Evolutionary conservation across 441 rosid species (phyloP), one percentile per base, ranked within the genome.

Genomic region (Erysimum cheiri): DNA sequence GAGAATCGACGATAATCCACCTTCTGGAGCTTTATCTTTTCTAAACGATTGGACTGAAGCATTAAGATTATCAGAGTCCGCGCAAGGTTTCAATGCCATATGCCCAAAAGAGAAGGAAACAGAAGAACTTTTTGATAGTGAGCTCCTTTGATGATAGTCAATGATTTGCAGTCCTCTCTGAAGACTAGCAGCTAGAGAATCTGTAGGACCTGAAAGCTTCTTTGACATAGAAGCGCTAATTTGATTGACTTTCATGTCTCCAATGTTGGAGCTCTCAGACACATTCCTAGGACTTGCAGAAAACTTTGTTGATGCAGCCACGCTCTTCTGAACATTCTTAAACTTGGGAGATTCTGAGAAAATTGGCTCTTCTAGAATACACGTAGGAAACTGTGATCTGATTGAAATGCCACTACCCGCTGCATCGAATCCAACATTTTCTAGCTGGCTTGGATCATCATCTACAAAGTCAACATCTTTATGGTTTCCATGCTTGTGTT

Each of bases 101-200:
- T 86, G 86, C 47, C 87, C 96, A 62, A 91, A 94, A n/a, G 98
- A 91, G 77, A 90, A 91, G 11, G 92, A 81, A 54, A 83, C 86
- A 70, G 93, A 77, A 63, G 97, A 86, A 74, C 85, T 82, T 72
- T 75, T 81, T 17, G 88, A 79, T 5, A 70, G 75, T 31, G 92
- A 86, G 81, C 79, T 88, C 66, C 70, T 64, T 81, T 92, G 92
- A 77, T 77, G 57, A 71, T 33, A 65, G 74, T 90, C 97, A 68
- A 94, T 92, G 55, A 92, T 86, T 75, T 92, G 86, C 80, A 90
- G 71, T 60, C 99, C 98, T 78, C 92, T 90, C 57, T 87, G 91
- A 72, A 94, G 97, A 79, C 99, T 92, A 15, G 96, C 91, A 43
- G 98, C 98, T 78, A 94, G 73, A 64, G 91, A 88, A 49, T 93